These are phyloP conservation scores for Neodidymelliopsis sp. DNA, from an alignment of 2,329 filamentous ascomycete species.

Conservation along the genomic window DNA sequence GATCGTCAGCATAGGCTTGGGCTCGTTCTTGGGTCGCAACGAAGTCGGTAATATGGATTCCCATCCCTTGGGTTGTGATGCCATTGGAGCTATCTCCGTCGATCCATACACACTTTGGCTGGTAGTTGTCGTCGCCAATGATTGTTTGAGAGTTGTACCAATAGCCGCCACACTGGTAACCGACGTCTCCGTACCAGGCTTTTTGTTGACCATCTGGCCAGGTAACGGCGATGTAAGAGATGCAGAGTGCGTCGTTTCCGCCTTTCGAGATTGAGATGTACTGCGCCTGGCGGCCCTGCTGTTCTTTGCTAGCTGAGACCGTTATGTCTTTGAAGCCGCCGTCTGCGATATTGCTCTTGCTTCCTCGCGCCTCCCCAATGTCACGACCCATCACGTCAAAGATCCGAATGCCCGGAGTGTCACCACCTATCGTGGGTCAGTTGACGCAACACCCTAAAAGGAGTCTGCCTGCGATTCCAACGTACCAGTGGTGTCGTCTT, in stretches of 20 bases:
- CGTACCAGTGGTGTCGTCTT: slow-evolving; percentile 4
- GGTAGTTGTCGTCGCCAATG: slow-evolving; percentile 13
- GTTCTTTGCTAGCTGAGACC: not conserved
- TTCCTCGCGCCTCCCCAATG: slow-evolving; percentile 5
- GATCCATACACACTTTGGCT: slow-evolving; percentile 22
- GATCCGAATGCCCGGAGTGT: slow-evolving; percentile 10
- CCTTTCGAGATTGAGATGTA: slow-evolving; percentile 19
- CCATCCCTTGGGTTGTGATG: slow-evolving; percentile 19
- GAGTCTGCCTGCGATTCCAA: not conserved
- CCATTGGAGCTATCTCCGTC: slow-evolving; percentile 20
- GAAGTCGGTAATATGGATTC: slow-evolving; percentile 26
- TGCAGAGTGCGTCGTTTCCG: slow-evolving; percentile 22
- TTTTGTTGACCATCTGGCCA: slow-evolving; percentile 21
- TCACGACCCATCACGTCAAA: slow-evolving; percentile 14
- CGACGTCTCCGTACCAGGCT: slow-evolving; percentile 25
- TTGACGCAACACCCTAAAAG: not conserved
- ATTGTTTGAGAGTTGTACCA: slow-evolving; percentile 25
- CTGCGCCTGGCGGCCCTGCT: slow-evolving; percentile 11
- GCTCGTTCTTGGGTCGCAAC: slow-evolving; percentile 15
- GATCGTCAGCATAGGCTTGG: slow-evolving; percentile 9
- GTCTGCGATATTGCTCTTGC: slow-evolving; percentile 12
- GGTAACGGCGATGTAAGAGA: slow-evolving; percentile 22
- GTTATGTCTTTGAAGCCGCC: slow-evolving; percentile 12
- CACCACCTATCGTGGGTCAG: not conserved
- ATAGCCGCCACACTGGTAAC: slow-evolving; percentile 10